Percentiles rank a stretch among this genome's conserved stretches.
Evolutionary conservation across 345 rosid genomes (phyloP).

Genomic region (Aquilaria sinensis): DNA sequence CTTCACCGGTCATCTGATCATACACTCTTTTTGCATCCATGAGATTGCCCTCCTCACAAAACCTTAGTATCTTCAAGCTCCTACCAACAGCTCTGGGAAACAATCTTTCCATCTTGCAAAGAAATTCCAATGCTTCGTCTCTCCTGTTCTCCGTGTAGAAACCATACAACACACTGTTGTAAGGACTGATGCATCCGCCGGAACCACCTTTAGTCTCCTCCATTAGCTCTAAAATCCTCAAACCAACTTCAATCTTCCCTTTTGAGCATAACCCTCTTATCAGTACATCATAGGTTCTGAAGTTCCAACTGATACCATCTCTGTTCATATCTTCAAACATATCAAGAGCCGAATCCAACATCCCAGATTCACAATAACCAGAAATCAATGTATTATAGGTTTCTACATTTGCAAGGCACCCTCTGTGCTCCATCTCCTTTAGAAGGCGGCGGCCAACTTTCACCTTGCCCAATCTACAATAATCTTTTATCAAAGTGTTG

Average conservation of each 20-base stretch:
- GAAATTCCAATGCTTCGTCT: slow-evolving; percentile 58
- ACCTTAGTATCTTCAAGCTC: slow-evolving; percentile 46
- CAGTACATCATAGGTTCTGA: slow-evolving; percentile 46
- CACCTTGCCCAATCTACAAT: slow-evolving; percentile 52
- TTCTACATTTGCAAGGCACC: slow-evolving; percentile 69
- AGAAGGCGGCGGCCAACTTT: slow-evolving; percentile 50
- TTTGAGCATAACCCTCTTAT: slow-evolving; percentile 49
- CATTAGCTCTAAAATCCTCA: slow-evolving; percentile 72
- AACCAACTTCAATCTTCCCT: slow-evolving; percentile 48
- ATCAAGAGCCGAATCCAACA: slow-evolving; percentile 61
- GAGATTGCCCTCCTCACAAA: slow-evolving; percentile 42
- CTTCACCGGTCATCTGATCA: slow-evolving; percentile 46
- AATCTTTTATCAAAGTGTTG: slow-evolving; percentile 69
- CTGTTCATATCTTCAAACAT: slow-evolving; percentile 71
- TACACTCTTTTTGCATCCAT: slow-evolving; percentile 44
- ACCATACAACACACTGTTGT: slow-evolving; percentile 65
- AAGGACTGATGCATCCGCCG: slow-evolving; percentile 39
- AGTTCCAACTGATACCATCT: slow-evolving; percentile 65
- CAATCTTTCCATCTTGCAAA: slow-evolving; percentile 50
- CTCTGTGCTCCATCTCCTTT: slow-evolving; percentile 75
- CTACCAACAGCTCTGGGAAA: slow-evolving; percentile 66
- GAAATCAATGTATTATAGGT: slow-evolving; percentile 59
- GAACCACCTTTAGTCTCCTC: slow-evolving; percentile 41
- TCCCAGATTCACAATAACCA: slow-evolving; percentile 48
- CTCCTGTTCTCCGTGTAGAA: slow-evolving; percentile 43